phyloP scores from a whole-genome alignment of 2,329 filamentous ascomycete genomes.

The Diplodia sapinea region DNA sequence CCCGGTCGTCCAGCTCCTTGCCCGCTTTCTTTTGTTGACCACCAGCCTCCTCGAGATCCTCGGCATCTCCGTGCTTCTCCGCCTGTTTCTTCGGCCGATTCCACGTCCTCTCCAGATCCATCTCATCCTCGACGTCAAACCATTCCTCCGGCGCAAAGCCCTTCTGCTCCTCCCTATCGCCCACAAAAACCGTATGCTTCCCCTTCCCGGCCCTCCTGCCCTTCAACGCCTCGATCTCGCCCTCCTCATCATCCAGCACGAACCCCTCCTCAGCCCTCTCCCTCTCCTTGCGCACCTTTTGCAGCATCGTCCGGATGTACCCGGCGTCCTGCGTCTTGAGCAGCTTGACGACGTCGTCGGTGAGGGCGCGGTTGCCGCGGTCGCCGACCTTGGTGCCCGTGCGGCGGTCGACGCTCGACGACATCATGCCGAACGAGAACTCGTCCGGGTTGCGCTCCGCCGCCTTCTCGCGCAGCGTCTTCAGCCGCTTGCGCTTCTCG shows the following conservation, averaged over 20 bases:
- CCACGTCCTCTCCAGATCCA: constrained; percentile 35
- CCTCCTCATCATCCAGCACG: constrained; percentile 49
- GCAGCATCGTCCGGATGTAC: constrained; percentile 64
- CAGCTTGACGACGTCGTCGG: constrained; percentile 64
- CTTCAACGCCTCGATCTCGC: constrained; percentile 50
- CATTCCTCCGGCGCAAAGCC: constrained; percentile 50
- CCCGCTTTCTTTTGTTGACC: constrained; percentile 35
- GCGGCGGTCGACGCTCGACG: constrained; percentile 53
- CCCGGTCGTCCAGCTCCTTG: constrained; percentile 34
- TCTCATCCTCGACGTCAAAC: constrained; percentile 45
- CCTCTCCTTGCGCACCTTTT: constrained; percentile 60
- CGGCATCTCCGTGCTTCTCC: constrained; percentile 32
- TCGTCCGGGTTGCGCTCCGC: constrained; percentile 69
- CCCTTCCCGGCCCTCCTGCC: constrained; percentile 39
- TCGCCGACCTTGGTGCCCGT: constrained; percentile 50
- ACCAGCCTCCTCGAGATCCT: constrained; percentile 38
- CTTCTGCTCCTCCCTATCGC: constrained; percentile 49
- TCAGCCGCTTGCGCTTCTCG: constrained; percentile 64
- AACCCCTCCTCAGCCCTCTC: constrained; percentile 54
- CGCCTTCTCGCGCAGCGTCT: constrained; percentile 64
- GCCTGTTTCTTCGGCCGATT: constrained; percentile 39
- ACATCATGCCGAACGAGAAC: constrained; percentile 70
- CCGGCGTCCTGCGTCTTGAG: constrained; percentile 70
- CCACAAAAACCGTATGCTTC: constrained; percentile 49
- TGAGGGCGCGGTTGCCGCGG: constrained; percentile 55